Evolutionary conservation across 805 yeast species (phyloP), one percentile per base, ranked within the genome.

Genomic region (Lipomyces orientalis): DNA sequence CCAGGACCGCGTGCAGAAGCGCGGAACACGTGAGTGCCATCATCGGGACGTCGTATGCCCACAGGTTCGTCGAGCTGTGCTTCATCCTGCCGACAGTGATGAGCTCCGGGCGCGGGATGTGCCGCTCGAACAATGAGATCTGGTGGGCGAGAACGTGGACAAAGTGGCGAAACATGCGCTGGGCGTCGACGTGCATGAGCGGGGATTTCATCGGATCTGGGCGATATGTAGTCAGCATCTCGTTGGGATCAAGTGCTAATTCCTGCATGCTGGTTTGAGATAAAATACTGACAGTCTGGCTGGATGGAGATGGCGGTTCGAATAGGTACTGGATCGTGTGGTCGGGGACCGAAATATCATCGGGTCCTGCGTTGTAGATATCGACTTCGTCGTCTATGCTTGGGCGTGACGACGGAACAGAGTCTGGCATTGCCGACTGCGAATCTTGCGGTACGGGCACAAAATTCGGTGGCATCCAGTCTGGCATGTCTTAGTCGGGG

Each of bases 41-140:
- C 64, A 66, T 63, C 31, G 70, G 70, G 9, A 66, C 52, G 33
- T 63, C 64, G 49, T 66, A 66, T 4, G 67, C 57, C 70, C 70
- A 66, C 35, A 66, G 43, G 29, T 66, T 66, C 10, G 59, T 60
- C n/a, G 63, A 29, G 58, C 34, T 49, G 9, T 33, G 62, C 14
- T 43, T 51, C n/a, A 55, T 39, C 31, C 58, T 19, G 5, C 54
- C 54, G 22, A 54, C 12, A 10, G 12, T 8, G 9, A 19, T 39
- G 61, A 6, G 64, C 52, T 62, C 66, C 14, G 64, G 65, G 37
- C 62, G 62, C 22, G 69, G 63, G n/a, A 19, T 52, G 35, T 46
- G 39, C 10, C 66, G 66, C 55, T 66, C 69, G 12, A 61, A 66
- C 29, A 66, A 37, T 10, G 58, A 52, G 39, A 66, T 62, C 56